phyloP scores from a whole-genome alignment of 2,329 filamentous ascomycete genomes.

The Calonectria pteridis region DNA sequence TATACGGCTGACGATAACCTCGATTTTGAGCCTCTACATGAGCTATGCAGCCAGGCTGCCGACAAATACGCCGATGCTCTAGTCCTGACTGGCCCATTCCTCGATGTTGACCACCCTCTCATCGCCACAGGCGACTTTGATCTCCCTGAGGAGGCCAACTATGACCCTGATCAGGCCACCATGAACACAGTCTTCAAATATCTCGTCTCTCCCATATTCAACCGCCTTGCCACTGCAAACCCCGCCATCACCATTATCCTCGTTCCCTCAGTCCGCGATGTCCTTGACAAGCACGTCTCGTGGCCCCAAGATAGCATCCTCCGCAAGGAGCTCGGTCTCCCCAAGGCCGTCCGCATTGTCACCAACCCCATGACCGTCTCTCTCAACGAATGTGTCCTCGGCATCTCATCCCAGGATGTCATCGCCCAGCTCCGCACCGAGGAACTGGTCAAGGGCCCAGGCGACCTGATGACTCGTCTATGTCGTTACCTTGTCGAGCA shows the following conservation, averaged over 20 bases:
- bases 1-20: slow-evolving; percentile 95
- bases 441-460: slow-evolving; percentile 62
- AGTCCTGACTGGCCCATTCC: slow-evolving; percentile 86
- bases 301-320: slow-evolving; percentile 79
- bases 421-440: slow-evolving; percentile 85
- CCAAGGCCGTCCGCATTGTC: slow-evolving; percentile 80
- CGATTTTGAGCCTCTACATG: slow-evolving; percentile 87
- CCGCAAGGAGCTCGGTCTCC: slow-evolving; percentile 80
- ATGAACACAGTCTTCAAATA: slow-evolving; percentile 87
- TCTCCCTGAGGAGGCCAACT: slow-evolving; percentile 73
- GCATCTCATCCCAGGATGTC: slow-evolving; percentile 85
- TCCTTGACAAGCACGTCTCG: slow-evolving; percentile 84
- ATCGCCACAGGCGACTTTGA: slow-evolving; percentile 86
- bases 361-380: slow-evolving; percentile 92
- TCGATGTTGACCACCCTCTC: slow-evolving; percentile 91
- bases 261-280: slow-evolving; percentile 85
- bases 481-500: slow-evolving; percentile 87
- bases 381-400: slow-evolving; percentile 88
- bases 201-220: slow-evolving; percentile 80
- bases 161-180: slow-evolving; percentile 83
- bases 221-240: slow-evolving; percentile 76
- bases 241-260: slow-evolving; percentile 86
- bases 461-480: slow-evolving; percentile 77
- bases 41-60: slow-evolving; percentile 82
- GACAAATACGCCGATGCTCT: slow-evolving; percentile 82